Conservation (phyloP, 768 basidiomycete genomes). For the Termitomyces sp. region DNA sequence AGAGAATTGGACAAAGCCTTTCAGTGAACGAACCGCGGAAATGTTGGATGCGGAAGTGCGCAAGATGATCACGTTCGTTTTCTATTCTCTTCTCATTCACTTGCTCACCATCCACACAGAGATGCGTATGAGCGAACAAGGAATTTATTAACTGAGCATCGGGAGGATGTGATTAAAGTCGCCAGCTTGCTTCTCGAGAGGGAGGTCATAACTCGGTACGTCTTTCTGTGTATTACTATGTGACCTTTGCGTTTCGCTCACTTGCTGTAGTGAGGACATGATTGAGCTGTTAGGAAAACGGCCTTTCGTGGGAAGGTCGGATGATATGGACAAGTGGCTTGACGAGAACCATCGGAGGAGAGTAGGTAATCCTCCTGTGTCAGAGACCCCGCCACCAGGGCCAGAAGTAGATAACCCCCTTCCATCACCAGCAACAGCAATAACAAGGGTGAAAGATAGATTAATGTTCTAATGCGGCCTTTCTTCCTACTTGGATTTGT, state of each 20-base stretch:
- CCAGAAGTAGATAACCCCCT: slow-evolving; percentile 36
- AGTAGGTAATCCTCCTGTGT: slow-evolving; percentile 14
- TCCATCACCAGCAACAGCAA: slow-evolving; percentile 47
- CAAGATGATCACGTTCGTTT: slow-evolving; percentile 82
- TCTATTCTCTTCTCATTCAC: background rate
- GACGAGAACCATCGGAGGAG: slow-evolving; percentile 74
- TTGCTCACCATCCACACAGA: slow-evolving; percentile 26
- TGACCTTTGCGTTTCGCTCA: slow-evolving; percentile 3
- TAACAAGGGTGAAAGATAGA: slow-evolving; percentile 30
- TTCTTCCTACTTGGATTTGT: slow-evolving; percentile 20
- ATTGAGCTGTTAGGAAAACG: slow-evolving; percentile 77
- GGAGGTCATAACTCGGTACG: slow-evolving; percentile 91
- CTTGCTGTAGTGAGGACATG: slow-evolving; percentile 72
- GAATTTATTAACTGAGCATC: slow-evolving; percentile 74
- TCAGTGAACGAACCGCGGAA: slow-evolving; percentile 96
- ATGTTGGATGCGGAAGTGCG: slow-evolving; percentile 89
- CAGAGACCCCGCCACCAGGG: slow-evolving; percentile 21
- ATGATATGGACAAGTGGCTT: slow-evolving; percentile 98
- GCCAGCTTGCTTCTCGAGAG: slow-evolving; percentile 88
- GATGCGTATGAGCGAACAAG: slow-evolving; percentile 83
- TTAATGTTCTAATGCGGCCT: slow-evolving; percentile 12
- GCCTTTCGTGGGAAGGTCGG: slow-evolving; percentile 70
- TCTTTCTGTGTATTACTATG: background rate
- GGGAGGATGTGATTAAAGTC: slow-evolving; percentile 89
- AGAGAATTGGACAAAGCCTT: slow-evolving; percentile 94